Evolutionary conservation across 805 yeast species (phyloP), one percentile per base, ranked within the genome.

Genomic region (Kregervanrija pseudodelftensis): DNA sequence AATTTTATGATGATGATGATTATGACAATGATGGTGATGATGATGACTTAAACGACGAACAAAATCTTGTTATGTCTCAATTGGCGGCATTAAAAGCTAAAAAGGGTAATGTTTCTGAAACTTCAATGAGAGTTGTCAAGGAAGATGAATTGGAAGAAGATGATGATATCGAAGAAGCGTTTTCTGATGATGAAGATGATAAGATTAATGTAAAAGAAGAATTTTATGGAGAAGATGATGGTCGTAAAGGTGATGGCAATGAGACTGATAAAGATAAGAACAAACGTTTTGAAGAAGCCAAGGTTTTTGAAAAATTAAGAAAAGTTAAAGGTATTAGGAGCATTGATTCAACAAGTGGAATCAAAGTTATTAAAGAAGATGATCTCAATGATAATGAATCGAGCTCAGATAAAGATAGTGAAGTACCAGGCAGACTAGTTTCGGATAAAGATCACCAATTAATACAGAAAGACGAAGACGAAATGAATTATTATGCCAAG

Each of bases 401-500:
- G 5, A 51, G 48, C 17, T 55, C 49, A 11, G 39, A 32, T 22
- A 37, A 39, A 3, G 38, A 52, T 28, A 59, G 53, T 17, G 53
- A 48, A n/a, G 37, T 66, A 37, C 3, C 37, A 36, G 13, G 38
- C 45, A 32, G 11, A 12, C 39, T 12, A 47, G 36, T 28, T 50
- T 30, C 46, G 40, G 41, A 51, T 30, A 42, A 47, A 17, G 51
- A 55, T 41, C 39, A 41, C 43, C 45, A 30, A 37, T 35, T 28
- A 14, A 45, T 46, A 11, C 38, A 40, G 36, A 42, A 46, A 49
- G 95, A 85, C 56, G 91, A 86, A 47, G 80, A 78, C 46, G 95
- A 90, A 43, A 80, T 86, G 65, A 76, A 73, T 37, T 88, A 82
- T 58, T 91, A 88, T 60, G 91, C 96, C 2, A 84, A 83, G 50